These are phyloP conservation scores for Ophiostoma himal-ulmi DNA, from an alignment of 2,329 filamentous ascomycete genomes.

Conservation along the genomic window DNA sequence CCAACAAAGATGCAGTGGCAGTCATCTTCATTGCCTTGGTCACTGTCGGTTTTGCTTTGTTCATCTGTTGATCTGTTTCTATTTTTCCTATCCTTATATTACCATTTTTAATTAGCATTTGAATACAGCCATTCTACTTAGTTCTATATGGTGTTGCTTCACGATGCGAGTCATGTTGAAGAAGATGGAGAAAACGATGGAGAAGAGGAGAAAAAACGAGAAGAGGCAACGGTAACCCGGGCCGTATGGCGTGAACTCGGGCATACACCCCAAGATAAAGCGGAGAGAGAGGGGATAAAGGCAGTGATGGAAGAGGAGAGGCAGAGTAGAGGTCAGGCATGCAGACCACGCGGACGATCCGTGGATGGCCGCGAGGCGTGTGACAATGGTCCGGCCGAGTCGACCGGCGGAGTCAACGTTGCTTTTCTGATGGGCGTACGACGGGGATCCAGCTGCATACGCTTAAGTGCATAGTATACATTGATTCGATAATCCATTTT, in stretches of 20 bases:
- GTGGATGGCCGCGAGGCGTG: background rate
- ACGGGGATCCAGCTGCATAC: background rate
- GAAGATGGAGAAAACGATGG: background rate
- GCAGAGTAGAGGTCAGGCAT: background rate
- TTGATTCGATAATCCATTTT: background rate
- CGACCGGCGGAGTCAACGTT: conserved; percentile 17
- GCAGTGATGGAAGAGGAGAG: background rate
- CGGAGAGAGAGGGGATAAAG: background rate
- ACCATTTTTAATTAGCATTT: background rate
- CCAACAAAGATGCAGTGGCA: background rate
- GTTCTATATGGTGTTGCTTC: background rate
- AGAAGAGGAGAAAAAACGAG: background rate
- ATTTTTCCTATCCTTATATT: background rate
- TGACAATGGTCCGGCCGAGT: conserved; percentile 17
- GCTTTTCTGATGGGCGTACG: conserved; percentile 4
- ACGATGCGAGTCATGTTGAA: background rate
- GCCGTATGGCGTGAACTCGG: conserved; percentile 2
- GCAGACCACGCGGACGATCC: background rate
- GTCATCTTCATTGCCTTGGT: background rate
- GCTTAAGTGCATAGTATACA: background rate
- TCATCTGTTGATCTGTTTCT: background rate
- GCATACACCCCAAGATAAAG: background rate
- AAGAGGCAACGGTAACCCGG: background rate
- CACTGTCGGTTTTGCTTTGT: background rate
- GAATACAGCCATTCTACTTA: background rate